Conservation (phyloP, 208 protist species). For the Leishmania lainsoni region DNA sequence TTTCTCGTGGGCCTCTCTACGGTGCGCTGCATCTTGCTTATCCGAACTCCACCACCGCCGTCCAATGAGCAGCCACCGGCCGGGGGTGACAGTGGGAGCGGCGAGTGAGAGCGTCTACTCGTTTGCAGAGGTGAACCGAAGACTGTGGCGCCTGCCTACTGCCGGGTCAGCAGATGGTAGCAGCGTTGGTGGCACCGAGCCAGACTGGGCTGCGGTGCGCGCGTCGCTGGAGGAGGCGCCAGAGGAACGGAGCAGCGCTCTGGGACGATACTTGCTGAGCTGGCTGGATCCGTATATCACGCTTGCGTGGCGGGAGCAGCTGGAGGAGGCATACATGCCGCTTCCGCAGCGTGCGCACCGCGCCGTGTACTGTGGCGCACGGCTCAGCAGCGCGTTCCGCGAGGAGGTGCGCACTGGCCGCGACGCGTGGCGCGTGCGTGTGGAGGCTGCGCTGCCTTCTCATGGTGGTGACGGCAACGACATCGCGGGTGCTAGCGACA, state of each 20-base stretch:
- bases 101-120: slow-evolving; percentile 17
- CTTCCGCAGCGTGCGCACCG: slow-evolving; percentile 22
- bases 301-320: slow-evolving; percentile 33
- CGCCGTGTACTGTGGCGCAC: slow-evolving; percentile 38
- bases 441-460: slow-evolving; percentile 18
- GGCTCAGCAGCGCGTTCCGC: slow-evolving; percentile 36
- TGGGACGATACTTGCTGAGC: slow-evolving; percentile 33
- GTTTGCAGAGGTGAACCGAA: slow-evolving; percentile 19
- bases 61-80: background rate
- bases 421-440: slow-evolving; percentile 31
- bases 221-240: slow-evolving; percentile 20
- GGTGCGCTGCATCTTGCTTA: background rate
- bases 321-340: slow-evolving; percentile 34
- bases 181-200: background rate
- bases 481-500: background rate
- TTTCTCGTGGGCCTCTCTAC: background rate
- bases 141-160: slow-evolving; percentile 16
- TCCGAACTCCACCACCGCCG: background rate
- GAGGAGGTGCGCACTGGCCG: slow-evolving; percentile 31
- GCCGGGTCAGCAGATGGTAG: background rate
- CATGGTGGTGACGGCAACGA: slow-evolving; percentile 13
- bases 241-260: slow-evolving; percentile 20
- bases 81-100: background rate
- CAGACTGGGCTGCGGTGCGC: slow-evolving; percentile 5
- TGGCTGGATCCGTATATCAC: slow-evolving; percentile 44